phyloP scores from a whole-genome alignment of 1,139 yeast genomes.

The Suhomyces maxii region DNA sequence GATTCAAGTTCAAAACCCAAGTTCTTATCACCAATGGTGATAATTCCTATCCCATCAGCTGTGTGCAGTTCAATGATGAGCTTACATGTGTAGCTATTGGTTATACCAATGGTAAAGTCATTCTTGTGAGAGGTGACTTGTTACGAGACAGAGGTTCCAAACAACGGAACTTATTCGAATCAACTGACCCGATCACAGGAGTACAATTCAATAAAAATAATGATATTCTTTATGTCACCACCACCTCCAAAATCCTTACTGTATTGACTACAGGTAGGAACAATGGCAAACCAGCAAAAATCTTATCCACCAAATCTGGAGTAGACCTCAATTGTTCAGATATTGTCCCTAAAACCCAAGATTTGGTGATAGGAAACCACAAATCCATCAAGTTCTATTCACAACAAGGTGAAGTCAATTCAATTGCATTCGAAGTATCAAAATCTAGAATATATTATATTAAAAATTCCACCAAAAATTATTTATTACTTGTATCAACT shows the following conservation, averaged over 20 bases:
- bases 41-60: slow-evolving; percentile 73
- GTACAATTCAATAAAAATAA: slow-evolving; percentile 53
- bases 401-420: slow-evolving; percentile 54
- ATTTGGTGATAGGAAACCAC: slow-evolving; percentile 55
- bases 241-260: slow-evolving; percentile 69
- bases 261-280: slow-evolving; percentile 80
- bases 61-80: slow-evolving; percentile 56
- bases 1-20: slow-evolving; percentile 36
- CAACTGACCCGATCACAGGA: slow-evolving; percentile 79
- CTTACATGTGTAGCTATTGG: slow-evolving; percentile 76
- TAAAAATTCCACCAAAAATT: slow-evolving; percentile 32
- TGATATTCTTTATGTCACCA: slow-evolving; percentile 56
- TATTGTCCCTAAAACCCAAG: slow-evolving; percentile 35
- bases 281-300: slow-evolving; percentile 62
- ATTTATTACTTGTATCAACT: slow-evolving; percentile 58
- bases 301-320: slow-evolving; percentile 65
- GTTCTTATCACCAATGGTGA: slow-evolving; percentile 47
- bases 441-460: slow-evolving; percentile 55
- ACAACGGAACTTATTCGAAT: slow-evolving; percentile 75
- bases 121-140: slow-evolving; percentile 84
- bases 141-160: slow-evolving; percentile 87
- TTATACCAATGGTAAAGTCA: slow-evolving; percentile 82
- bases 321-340: slow-evolving; percentile 70
- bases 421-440: slow-evolving; percentile 58
- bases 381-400: slow-evolving; percentile 56